Base-by-base conservation (phyloP, 495 filamentous ascomycete genomes). In the Trichoderma gamsii region DNA sequence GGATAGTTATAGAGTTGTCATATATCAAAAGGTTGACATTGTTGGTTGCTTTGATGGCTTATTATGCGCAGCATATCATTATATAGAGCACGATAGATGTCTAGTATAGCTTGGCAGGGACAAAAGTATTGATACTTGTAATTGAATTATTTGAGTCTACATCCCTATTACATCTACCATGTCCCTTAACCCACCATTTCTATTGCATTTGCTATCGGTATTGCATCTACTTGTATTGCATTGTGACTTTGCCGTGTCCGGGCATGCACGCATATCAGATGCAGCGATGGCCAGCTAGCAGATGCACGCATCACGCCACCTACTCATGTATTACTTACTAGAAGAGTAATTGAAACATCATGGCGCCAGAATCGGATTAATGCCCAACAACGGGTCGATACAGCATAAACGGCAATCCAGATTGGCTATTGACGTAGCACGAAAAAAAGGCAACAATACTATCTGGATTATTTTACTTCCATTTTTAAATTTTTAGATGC, bases 361-460 rank as follows among this genome's bases (percentile, higher is more conserved):
- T 46, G 43, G 43, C 12, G 6, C n/a, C 51, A 56, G n/a, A 5
- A 21, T 56, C n/a, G 21, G n/a, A 56, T 56, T 56, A 56, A 25
- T 56, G 51, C 51, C 51, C 51, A 56, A 56, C 51, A 56, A 56
- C 51, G 51, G 51, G 21, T 56, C 51, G n/a, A 21, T 56, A 6
- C 51, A 56, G 51, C n/a, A 25, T 56, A 3, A 56, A 25, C 18
- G 25, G 8, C 51, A n/a, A n/a, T 25, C 51, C 12, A 18, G 43
- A 18, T 46, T 46, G 43, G 43, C 18, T 27, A 21, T 2, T 56
- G 21, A 25, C 21, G 51, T 56, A 56, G n/a, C 18, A 21, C 4
- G 11, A 6, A 25, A 56, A n/a, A 49, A n/a, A 49, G 6, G 44
- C 3, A n/a, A n/a, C 4, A 49, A 16, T 49, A 49, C 44, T 38